Conservation (phyloP, 1,284 basidiomycete genomes). For the Irpex sp. region DNA sequence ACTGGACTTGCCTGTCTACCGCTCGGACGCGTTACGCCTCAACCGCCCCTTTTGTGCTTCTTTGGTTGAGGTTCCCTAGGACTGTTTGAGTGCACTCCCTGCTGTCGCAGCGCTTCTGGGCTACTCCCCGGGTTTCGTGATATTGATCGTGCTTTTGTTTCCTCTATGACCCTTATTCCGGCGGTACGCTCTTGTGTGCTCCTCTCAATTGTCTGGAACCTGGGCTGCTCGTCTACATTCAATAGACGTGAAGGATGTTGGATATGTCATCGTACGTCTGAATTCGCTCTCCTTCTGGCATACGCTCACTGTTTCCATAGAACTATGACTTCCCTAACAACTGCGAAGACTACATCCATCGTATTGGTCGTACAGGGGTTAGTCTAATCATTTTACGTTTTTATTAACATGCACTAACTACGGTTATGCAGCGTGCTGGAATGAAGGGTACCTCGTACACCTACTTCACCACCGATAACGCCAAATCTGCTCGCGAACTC, state of each 20-base stretch:
- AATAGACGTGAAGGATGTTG: constrained; percentile 92
- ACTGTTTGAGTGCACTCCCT: constrained; percentile 33
- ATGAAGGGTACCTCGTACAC: constrained; percentile 92
- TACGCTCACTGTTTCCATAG: constrained; percentile 38
- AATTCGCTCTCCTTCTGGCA: constrained; percentile 8
- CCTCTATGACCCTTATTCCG: constrained; percentile 30
- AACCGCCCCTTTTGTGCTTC: constrained; percentile 19
- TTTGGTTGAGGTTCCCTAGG: constrained; percentile 35
- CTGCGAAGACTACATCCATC: constrained; percentile 92
- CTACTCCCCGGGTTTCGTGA: constrained; percentile 24
- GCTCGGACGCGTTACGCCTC: constrained; percentile 45
- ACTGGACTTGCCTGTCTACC: constrained; percentile 48
- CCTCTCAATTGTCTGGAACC: constrained; percentile 18
- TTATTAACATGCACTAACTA: background rate
- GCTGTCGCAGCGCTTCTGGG: constrained; percentile 55
- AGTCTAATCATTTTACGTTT: constrained; percentile 20
- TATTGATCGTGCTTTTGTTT: constrained; percentile 53
- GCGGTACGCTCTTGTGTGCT: constrained; percentile 31
- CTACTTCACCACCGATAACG: constrained; percentile 95
- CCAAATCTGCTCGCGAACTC: constrained; percentile 91
- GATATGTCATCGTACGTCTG: constrained; percentile 81
- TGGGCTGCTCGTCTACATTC: constrained; percentile 28
- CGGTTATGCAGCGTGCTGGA: constrained; percentile 67
- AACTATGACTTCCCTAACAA: constrained; percentile 98
- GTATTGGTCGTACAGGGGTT: constrained; percentile 88